phyloP scores from a whole-genome alignment of 129 eudicot species.

The Flaveria bidentis region DNA sequence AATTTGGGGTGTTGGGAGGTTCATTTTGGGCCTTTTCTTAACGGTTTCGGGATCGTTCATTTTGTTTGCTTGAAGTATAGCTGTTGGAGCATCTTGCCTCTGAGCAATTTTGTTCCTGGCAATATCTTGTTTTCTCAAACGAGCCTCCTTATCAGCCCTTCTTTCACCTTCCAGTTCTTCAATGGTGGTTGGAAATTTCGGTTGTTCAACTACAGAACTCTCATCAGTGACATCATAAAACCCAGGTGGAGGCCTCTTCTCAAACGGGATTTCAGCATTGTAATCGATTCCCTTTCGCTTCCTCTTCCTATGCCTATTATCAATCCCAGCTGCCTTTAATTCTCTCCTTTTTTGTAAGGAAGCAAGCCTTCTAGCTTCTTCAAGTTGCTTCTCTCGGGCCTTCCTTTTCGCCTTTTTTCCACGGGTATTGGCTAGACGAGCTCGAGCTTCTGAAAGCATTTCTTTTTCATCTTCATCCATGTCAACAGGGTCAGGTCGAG shows the following conservation, averaged over 20 bases:
- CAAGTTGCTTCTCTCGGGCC: constrained; percentile 98
- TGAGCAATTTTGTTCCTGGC: constrained; percentile 92
- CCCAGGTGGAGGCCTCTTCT: constrained; percentile 96
- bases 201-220: constrained; percentile 67
- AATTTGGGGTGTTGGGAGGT: constrained; percentile 96
- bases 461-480: constrained; percentile 99
- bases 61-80: constrained; percentile 89
- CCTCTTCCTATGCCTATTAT: constrained; percentile 73
- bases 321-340: constrained; percentile 98
- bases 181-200: constrained; percentile 84
- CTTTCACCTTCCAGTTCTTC: constrained; percentile 96
- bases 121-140: constrained; percentile 81
- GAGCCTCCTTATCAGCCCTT: constrained; percentile 83
- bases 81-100: constrained; percentile 94
- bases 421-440: constrained; percentile 89
- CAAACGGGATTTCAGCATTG: constrained; percentile 96
- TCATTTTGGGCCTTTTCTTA: constrained; percentile 84
- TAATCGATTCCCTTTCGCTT: constrained; percentile 91
- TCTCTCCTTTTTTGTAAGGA: constrained; percentile 97
- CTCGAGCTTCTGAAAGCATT: constrained; percentile 99
- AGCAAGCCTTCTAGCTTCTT: constrained; percentile 99
- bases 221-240: constrained; percentile 91
- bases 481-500: constrained; percentile 98
- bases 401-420: constrained; percentile 97
- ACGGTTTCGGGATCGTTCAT: constrained; percentile 94